Base-by-base conservation (phyloP, 106 monocot genomes). In the Triglochin maritima region DNA sequence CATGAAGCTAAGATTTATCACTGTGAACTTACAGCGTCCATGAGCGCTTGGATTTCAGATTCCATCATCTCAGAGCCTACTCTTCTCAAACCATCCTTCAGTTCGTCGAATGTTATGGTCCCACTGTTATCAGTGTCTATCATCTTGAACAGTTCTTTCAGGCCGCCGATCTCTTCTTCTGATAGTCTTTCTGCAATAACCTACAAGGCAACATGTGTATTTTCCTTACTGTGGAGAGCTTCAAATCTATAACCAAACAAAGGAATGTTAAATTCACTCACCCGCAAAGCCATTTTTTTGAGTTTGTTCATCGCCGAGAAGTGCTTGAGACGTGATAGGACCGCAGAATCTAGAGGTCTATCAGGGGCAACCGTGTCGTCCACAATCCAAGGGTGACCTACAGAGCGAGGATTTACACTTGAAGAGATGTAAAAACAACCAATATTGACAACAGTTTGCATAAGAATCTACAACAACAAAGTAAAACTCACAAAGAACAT, bases 231-330 rank as follows among this genome's bases (percentile, higher is more conserved):
- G 29, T 29, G 29, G 29, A 29, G 29, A 29, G 29, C 29, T 29
- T 29, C 29, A 29, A 29, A 29, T 29, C 29, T 57, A 4, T 54
- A 54, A 4, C 52, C 47, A 11, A 46, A 4, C 46, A 41, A 62
- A 72, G 16, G 41, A 51, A 61, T 16, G 56, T 57, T 54, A 70
- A 7, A 5, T 52, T 72, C 76, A 29, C 29, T 65, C 83, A 94
- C 94, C 52, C 87, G 69, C 67, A 94, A 79, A 67, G 94, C 90
- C 94, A 94, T 94, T 71, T 94, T 94, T 68, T 94, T 90, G 11
- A 94, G 85, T 46, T 94, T 94, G 74, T 94, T 90, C 94, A 94
- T 94, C 57, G 94, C 89, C 47, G 94, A 94, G 72, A 94, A 90
- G 44, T 90, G 90, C 45, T 94, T 90, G 71, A 94, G 76, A 0